Evolutionary conservation across 495 filamentous ascomycete species (phyloP), one percentile per base, ranked within the genome.

Genomic region (Paragyromitra xinjiangensis): DNA sequence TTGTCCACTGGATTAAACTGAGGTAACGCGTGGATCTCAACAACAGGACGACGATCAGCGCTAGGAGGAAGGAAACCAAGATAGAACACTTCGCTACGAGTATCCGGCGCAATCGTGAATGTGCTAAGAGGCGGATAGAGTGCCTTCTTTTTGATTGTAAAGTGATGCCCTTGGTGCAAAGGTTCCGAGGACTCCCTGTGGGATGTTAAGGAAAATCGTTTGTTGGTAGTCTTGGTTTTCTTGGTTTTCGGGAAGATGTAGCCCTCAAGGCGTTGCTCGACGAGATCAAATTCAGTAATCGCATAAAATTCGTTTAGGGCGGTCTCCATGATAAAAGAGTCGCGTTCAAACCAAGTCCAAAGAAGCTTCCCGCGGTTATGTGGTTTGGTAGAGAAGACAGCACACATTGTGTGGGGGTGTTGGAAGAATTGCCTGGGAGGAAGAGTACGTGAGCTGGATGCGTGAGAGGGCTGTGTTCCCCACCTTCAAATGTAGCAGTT

Each of bases 231-330:
- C n/a, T 53, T 64, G 4, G 71, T n/a, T 29, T 75, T 51, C 51
- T 68, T 75, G 7, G 6, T 24, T 24, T 61, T 66, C 24, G 78
- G 78, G 40, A 78, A 81, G 44, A 81, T 78, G 24, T 78, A 76
- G 5, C 79, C 79, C 65, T 81, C 78, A 8, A 81, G 66, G 11
- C 78, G 72, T 48, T 81, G 78, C 34, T 81, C 78, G 22, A 81
- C 72, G 37, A 81, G 62, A 44, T 81, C 78, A 48, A 81, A 81
- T 61, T 81, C 79, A 1, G 78, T 62, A 37, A 81, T 69, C n/a
- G 78, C 79, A 24, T 81, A 81, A 37, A 81, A 77, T 48, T 81
- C 73, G 6, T 81, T 81, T 7, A 81, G 62, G 5, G 78, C 78
- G 1, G 79, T 65, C 66, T 70, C 73, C 75, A 75, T 71, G 44